Percentiles rank a stretch among this genome's conserved stretches.
phyloP scores from a whole-genome alignment of 2,329 filamentous ascomycete species.

The Colletotrichum musae region DNA sequence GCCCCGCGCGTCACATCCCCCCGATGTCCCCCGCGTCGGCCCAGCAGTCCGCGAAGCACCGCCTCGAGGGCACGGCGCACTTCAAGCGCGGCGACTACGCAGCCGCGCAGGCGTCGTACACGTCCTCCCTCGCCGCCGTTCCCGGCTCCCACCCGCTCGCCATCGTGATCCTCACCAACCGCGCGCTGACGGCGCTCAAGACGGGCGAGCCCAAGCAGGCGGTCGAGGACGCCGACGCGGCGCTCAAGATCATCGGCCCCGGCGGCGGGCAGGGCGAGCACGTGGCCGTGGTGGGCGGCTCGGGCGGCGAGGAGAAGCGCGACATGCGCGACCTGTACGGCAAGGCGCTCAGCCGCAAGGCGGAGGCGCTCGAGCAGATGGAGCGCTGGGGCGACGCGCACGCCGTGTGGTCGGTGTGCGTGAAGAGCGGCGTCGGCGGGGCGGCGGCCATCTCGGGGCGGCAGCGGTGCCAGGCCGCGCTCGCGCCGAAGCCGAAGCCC shows the following conservation, averaged over 20 bases:
- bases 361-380: slow-evolving; percentile 94
- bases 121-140: slow-evolving; percentile 80
- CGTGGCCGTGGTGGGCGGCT: slow-evolving; percentile 76
- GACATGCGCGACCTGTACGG: slow-evolving; percentile 95
- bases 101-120: slow-evolving; percentile 86
- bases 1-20: slow-evolving; percentile 73
- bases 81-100: slow-evolving; percentile 97
- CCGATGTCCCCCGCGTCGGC: slow-evolving; percentile 78
- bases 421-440: slow-evolving; percentile 90
- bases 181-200: slow-evolving; percentile 90
- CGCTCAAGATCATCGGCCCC: slow-evolving; percentile 84
- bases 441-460: slow-evolving; percentile 86
- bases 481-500: slow-evolving; percentile 76
- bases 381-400: slow-evolving; percentile 93
- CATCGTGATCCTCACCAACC: slow-evolving; percentile 93
- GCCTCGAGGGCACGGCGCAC: slow-evolving; percentile 85
- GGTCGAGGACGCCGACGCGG: slow-evolving; percentile 86
- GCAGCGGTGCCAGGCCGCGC: slow-evolving; percentile 89
- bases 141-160: slow-evolving; percentile 85
- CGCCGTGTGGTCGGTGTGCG: slow-evolving; percentile 83
- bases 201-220: slow-evolving; percentile 92
- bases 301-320: slow-evolving; percentile 74
- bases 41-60: slow-evolving; percentile 82
- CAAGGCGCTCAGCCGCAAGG: slow-evolving; percentile 94
- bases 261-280: slow-evolving; percentile 84